A percentile compares a stretch with the other conserved stretches of the same genome.
Conservation (phyloP, 768 basidiomycete genomes). For the Boletus patriciae region DNA sequence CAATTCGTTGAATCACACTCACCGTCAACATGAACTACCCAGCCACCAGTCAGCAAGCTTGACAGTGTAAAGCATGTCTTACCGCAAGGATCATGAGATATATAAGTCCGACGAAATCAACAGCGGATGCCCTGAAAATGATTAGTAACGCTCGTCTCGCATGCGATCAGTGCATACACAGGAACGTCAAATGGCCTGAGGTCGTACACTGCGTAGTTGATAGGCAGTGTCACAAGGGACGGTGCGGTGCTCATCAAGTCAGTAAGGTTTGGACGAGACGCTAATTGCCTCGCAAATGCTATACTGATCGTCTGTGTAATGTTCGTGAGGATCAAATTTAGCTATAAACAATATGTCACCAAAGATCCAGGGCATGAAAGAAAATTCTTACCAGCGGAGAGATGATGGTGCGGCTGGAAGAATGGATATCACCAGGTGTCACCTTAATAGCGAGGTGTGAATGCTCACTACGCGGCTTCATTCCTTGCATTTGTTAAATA, state of each 20-base stretch:
- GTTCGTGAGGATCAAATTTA: constrained; percentile 37
- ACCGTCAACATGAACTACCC: constrained; percentile 32
- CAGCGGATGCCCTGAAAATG: constrained; percentile 47
- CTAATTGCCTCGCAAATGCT: constrained; percentile 34
- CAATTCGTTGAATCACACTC: neutral
- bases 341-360: constrained; percentile 15
- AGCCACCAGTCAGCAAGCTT: constrained; percentile 2
- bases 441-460: neutral
- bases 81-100: constrained; percentile 43
- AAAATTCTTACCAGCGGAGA: constrained; percentile 7
- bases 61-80: neutral
- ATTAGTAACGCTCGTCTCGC: neutral
- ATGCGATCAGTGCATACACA: constrained; percentile 42
- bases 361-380: neutral
- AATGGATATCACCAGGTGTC: constrained; percentile 3
- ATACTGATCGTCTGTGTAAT: constrained; percentile 38
- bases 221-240: constrained; percentile 46
- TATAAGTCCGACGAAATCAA: constrained; percentile 54
- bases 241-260: constrained; percentile 48
- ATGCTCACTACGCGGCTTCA: constrained; percentile 57
- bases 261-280: constrained; percentile 28
- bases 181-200: constrained; percentile 58
- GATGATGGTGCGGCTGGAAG: constrained; percentile 21
- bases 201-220: constrained; percentile 50
- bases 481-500: constrained; percentile 52